Evolutionary conservation across 805 yeast genomes (phyloP).

Genomic region (Pichia exigua): DNA sequence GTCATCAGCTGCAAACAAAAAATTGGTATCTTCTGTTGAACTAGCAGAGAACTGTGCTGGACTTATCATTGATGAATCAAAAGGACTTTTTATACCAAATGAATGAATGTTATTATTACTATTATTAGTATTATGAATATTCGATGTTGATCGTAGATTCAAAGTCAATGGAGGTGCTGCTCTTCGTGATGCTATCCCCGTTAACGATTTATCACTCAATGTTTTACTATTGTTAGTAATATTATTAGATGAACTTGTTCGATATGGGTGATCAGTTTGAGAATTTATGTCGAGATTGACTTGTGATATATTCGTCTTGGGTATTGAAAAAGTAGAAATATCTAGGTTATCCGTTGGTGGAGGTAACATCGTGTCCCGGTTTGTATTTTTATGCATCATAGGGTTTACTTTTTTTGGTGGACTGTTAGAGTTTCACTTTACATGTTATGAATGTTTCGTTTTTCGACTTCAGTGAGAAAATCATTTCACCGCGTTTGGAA

Average conservation of each 20-base stretch:
- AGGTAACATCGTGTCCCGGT: neutral
- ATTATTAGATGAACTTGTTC: neutral
- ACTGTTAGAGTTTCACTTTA: neutral
- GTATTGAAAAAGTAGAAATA: neutral
- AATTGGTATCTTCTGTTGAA: conserved; percentile 6
- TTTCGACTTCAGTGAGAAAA: neutral
- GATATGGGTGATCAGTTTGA: neutral
- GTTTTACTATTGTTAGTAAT: neutral
- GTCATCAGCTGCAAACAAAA: neutral
- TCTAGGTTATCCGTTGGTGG: neutral
- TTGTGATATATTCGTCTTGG: neutral
- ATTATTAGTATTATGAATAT: too few relatives aligned
- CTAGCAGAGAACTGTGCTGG: conserved; percentile 8
- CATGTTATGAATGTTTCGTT: neutral
- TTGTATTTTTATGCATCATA: neutral
- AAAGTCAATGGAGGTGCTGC: conserved; percentile 1
- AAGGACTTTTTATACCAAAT: neutral
- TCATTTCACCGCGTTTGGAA: neutral
- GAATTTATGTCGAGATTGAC: neutral
- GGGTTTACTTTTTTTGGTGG: neutral
- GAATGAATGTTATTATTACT: neutral
- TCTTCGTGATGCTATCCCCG: neutral
- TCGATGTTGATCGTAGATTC: neutral
- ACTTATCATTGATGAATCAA: neutral
- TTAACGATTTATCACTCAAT: neutral